Base-by-base conservation (phyloP, 202 grass and related monocot species). In the Brachypodium distachyon region DNA sequence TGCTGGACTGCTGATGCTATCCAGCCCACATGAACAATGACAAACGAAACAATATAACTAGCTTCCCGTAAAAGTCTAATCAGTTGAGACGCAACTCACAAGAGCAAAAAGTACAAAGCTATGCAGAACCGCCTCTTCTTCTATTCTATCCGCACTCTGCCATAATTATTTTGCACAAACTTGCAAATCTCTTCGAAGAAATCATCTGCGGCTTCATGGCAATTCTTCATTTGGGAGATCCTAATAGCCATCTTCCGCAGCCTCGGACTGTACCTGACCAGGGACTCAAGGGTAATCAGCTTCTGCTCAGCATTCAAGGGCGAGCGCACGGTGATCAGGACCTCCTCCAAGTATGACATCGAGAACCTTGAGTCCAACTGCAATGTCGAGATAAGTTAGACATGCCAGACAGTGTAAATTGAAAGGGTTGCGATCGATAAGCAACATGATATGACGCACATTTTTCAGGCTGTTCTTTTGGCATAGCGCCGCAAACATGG, bases 181-280 rank as follows among this genome's bases (percentile, higher is more conserved):
- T 88, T 96, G 89, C 89, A 96, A 79, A 92, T 86, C 52, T 96
- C 87, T 69, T 88, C 90, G 22, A 92, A 96, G 82, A 96, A 96
- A 60, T 92, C 89, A 73, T 96, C 93, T 50, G 82, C 76, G 0
- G 82, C 62, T 0, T 86, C 93, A 76, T 92, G 84, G 55, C 84
- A 87, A 58, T 92, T 96, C 81, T 96, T 96, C 93, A 96, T 92
- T 84, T 96, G 93, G 0, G 93, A 92, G 42, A 96, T 82, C 73
- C 93, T 86, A 75, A 96, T 86, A 32, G 85, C 57, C 89, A 96
- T 96, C 67, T 28, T 85, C 7, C 37, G 82, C 80, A 96, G 42
- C 65, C 88, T 88, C 19, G 57, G 72, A 41, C 89, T 84, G 50
- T 92, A 83, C 46, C 54, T 90, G 47, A 90, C 67, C 64, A 96